Evolutionary conservation across 805 yeast genomes (phyloP), one percentile per base, ranked within the genome.

Genomic region (Lipomyces chichibuensis): DNA sequence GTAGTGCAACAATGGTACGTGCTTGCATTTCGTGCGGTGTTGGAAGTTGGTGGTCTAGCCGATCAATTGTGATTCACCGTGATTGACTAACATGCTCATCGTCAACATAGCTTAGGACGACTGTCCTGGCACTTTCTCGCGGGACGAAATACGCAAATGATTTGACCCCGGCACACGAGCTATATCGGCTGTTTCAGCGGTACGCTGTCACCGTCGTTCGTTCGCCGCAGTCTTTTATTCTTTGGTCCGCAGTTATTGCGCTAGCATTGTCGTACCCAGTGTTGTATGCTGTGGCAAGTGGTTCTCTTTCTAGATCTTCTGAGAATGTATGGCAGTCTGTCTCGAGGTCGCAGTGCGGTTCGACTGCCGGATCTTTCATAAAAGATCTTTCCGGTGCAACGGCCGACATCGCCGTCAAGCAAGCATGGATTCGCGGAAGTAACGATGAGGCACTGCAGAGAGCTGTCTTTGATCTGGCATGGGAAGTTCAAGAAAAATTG

Each of bases 241-340:
- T 86, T 9, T 77, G 83, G 79, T 87, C 88, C 0, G 77, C 83
- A 2, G 74, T 85, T 2, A 64, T 84, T 1, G 79, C 82, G 8
- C 82, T 85, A 65, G 75, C 83, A 3, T 65, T 85, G 27, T 79
- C 87, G 9, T 85, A 84, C 70, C 87, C 87, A 1, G 74, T 86
- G 0, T 71, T 85, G 13, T 80, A 81, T 70, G 69, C 81, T 13
- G 62, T 80, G 2, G 49, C 49, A 7, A 17, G 23, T 6, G 49
- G 49, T n/a, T 2, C 49, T 5, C 75, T 74, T 56, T 74, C 59
- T 14, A 5, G 33, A 25, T 52, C 27, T 52, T 25, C 55, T 4
- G 33, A 25, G 7, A 7, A 13, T 29, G 7, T 20, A 8, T 13
- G 17, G 17, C 27, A 32, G 9, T 52, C 33, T 25, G 17, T 25